phyloP scores from a whole-genome alignment of 306 rosid species.

The Myrica gale region DNA sequence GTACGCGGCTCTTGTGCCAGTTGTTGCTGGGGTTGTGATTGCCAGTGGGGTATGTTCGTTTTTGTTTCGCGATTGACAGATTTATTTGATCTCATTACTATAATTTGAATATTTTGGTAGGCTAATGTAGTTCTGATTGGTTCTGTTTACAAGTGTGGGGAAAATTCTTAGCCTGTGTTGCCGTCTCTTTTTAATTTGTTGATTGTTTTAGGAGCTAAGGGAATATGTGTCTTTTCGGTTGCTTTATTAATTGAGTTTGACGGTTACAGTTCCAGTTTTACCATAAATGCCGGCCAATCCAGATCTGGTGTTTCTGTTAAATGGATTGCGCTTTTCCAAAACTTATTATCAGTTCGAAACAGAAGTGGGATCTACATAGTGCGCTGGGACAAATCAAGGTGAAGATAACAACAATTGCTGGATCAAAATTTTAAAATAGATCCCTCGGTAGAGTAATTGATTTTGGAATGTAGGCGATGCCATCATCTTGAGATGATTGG shows the following conservation, averaged over 20 bases:
- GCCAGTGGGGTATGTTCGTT: slow-evolving; percentile 86
- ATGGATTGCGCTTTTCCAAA: too few relatives aligned
- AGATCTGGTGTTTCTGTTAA: slow-evolving; percentile 47
- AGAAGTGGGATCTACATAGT: neutral
- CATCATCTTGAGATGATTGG: neutral
- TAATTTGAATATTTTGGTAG: neutral
- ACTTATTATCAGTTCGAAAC: too few relatives aligned
- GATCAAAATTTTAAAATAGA: neutral
- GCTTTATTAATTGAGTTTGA: slow-evolving; percentile 12
- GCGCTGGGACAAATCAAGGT: slow-evolving; percentile 9
- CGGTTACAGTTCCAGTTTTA: slow-evolving; percentile 10
- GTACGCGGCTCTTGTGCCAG: slow-evolving; percentile 93
- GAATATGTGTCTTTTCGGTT: neutral
- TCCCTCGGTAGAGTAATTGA: neutral
- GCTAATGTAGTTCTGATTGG: neutral
- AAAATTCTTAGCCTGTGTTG: neutral
- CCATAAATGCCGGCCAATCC: slow-evolving; percentile 23
- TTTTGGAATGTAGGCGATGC: neutral
- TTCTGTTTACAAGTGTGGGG: slow-evolving; percentile 12
- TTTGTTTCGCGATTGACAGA: slow-evolving; percentile 10
- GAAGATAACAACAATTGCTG: slow-evolving; percentile 20
- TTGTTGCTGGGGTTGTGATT: slow-evolving; percentile 95
- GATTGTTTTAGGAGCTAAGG: neutral
- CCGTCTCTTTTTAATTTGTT: neutral
- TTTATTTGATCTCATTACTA: slow-evolving; percentile 10